Percentiles rank a stretch among this genome's conserved stretches.
These are phyloP conservation scores for Arabidopsis lyrata DNA, from an alignment of 441 rosid species.

Conservation along the genomic window DNA sequence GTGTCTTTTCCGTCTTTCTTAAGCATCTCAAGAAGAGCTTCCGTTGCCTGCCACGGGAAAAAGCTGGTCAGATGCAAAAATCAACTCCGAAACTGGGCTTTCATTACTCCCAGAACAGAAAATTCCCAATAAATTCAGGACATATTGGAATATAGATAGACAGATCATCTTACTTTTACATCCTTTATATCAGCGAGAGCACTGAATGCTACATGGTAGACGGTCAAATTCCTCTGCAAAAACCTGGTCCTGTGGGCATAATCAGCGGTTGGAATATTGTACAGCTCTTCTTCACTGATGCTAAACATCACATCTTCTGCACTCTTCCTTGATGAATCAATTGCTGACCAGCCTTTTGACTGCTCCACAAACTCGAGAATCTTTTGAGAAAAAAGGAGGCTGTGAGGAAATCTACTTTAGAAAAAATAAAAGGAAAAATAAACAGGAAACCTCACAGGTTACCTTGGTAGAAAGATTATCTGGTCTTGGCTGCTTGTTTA, in stretches of 20 bases:
- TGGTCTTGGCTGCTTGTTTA: constrained; percentile 70
- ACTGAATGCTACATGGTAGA: constrained; percentile 79
- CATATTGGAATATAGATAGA: constrained; percentile 19
- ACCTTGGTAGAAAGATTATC: constrained; percentile 78
- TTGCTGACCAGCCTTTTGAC: constrained; percentile 90
- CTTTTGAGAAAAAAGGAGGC: constrained; percentile 48
- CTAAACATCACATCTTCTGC: constrained; percentile 80
- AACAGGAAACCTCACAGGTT: constrained; percentile 35
- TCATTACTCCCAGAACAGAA: not conserved
- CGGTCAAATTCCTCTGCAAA: constrained; percentile 65
- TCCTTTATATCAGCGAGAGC: constrained; percentile 83
- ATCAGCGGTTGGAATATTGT: constrained; percentile 85
- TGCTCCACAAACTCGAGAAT: constrained; percentile 85
- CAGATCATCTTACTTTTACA: constrained; percentile 63
- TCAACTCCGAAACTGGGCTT: constrained; percentile 18
- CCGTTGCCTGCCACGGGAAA: constrained; percentile 60
- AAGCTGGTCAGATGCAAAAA: constrained; percentile 29
- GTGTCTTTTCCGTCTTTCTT: constrained; percentile 67
- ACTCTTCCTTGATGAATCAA: constrained; percentile 62
- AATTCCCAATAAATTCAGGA: not conserved
- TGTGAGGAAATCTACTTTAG: constrained; percentile 33
- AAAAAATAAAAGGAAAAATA: not conserved
- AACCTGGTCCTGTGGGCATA: constrained; percentile 69
- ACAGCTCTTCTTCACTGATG: constrained; percentile 86
- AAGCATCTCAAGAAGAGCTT: constrained; percentile 81